Conservation (phyloP, 2,329 filamentous ascomycete species). For the Stagonosporopsis tanaceti region DNA sequence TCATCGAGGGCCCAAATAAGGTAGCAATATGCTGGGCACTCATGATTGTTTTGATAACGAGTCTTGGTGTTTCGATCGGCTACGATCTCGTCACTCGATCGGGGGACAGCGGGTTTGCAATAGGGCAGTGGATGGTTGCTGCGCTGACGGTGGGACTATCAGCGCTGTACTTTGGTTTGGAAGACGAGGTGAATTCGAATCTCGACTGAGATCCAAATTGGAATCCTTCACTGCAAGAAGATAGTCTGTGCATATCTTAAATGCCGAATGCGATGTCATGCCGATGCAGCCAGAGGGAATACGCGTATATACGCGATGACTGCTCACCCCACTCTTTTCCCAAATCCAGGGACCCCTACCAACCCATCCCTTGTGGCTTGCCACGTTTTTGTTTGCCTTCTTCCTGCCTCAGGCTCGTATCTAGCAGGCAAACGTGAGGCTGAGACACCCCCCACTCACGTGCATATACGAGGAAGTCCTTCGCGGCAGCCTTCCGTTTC, state of each 20-base stretch:
- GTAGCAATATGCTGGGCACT: conserved; percentile 14
- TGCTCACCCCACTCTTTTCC: background rate
- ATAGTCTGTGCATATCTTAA: background rate
- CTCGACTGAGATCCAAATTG: background rate
- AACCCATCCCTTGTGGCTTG: conserved; percentile 2
- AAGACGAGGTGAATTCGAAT: conserved; percentile 12
- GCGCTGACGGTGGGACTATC: conserved; percentile 16
- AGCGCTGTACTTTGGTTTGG: conserved; percentile 17
- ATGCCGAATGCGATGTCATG: background rate
- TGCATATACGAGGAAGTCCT: conserved; percentile 18
- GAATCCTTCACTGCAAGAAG: background rate
- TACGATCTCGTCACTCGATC: conserved; percentile 10
- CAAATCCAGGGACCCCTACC: background rate
- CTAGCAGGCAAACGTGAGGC: conserved; percentile 20
- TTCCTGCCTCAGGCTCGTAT: conserved; percentile 3
- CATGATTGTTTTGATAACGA: conserved; percentile 10
- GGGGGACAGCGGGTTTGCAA: conserved; percentile 21
- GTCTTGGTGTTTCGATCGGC: conserved; percentile 16
- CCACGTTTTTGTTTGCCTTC: conserved; percentile 18
- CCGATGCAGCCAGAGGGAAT: background rate
- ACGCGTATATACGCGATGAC: background rate
- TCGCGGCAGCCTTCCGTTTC: background rate
- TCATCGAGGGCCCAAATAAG: conserved; percentile 26
- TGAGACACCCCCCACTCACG: conserved; percentile 13
- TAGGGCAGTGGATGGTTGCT: conserved; percentile 28